Conservation (phyloP, 495 filamentous ascomycete genomes). For the Pseudevernia furfuracea region DNA sequence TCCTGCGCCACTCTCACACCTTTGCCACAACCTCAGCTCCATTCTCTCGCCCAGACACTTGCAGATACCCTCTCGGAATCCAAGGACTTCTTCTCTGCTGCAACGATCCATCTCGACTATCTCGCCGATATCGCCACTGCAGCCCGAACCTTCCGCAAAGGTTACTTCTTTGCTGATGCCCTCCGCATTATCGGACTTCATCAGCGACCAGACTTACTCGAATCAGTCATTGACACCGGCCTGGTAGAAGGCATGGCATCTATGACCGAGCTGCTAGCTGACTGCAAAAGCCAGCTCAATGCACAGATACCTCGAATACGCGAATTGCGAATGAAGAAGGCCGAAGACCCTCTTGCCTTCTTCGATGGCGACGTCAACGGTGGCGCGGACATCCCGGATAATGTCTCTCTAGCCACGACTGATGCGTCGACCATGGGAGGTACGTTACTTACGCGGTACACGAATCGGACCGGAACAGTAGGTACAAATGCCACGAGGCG, state of each 20-base stretch:
- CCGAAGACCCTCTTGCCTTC: constrained; percentile 71
- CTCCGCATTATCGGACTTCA: constrained; percentile 56
- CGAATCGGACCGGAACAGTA: constrained; percentile 51
- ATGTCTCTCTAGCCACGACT: constrained; percentile 82
- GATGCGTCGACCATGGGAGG: constrained; percentile 64
- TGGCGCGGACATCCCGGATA: constrained; percentile 71
- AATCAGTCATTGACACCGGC: constrained; percentile 61
- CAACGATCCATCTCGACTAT: constrained; percentile 73
- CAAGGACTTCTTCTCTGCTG: constrained; percentile 74
- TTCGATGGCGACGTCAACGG: constrained; percentile 55
- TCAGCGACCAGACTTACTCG: constrained; percentile 41
- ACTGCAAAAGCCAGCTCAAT: constrained; percentile 75
- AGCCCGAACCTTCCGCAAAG: constrained; percentile 67
- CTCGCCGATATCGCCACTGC: constrained; percentile 60
- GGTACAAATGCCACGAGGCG: constrained; percentile 64
- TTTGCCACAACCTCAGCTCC: constrained; percentile 48
- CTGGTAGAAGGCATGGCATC: constrained; percentile 68
- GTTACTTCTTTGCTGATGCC: constrained; percentile 76
- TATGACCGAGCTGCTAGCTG: constrained; percentile 81
- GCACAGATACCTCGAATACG: constrained; percentile 77
- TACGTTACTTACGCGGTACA: constrained; percentile 87
- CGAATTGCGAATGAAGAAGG: constrained; percentile 73
- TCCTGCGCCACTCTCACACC: constrained; percentile 63
- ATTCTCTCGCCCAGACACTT: constrained; percentile 56
- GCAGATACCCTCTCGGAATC: constrained; percentile 66